A percentile compares a stretch with the other conserved stretches of the same genome.
These are phyloP conservation scores for Nigrospora sphaerica DNA, from an alignment of 2,329 filamentous ascomycete genomes.

Conservation along the genomic window DNA sequence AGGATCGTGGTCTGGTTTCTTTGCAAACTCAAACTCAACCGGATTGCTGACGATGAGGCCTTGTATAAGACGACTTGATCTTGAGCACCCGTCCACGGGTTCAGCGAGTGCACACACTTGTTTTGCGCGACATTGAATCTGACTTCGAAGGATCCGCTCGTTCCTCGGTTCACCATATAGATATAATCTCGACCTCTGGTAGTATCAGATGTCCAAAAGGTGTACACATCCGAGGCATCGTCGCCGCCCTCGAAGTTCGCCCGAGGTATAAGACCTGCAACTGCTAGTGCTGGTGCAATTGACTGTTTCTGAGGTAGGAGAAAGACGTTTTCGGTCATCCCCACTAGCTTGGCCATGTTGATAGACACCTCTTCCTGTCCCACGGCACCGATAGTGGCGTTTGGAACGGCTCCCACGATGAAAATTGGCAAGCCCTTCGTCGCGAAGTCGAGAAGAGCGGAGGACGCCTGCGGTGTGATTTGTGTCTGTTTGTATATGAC, in stretches of 20 bases:
- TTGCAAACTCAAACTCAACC: too few relatives aligned
- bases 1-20: too few relatives aligned
- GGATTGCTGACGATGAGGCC: too few relatives aligned
- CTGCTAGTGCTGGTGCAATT: background rate
- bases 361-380: conserved; percentile 2
- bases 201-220: conserved; percentile 2
- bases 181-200: background rate
- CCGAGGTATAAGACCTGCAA: conserved; percentile 1
- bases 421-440: conserved; percentile 12
- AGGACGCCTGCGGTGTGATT: conserved; percentile 8
- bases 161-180: conserved; percentile 5
- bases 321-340: background rate
- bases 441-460: conserved; percentile 10
- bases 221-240: conserved; percentile 1
- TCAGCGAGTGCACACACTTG: background rate
- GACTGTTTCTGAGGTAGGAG: background rate
- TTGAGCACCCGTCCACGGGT: conserved; percentile 2
- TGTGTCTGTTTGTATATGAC: conserved; percentile 12
- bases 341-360: conserved; percentile 1
- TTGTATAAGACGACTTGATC: background rate
- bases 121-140: background rate
- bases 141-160: background rate
- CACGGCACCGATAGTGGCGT: conserved; percentile 1
- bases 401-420: conserved; percentile 7
- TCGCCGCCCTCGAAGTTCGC: background rate